Evolutionary conservation across 169 alveolate species (phyloP), one percentile per base, ranked within the genome.

Genomic region (Cryptosporidium viatorum): DNA sequence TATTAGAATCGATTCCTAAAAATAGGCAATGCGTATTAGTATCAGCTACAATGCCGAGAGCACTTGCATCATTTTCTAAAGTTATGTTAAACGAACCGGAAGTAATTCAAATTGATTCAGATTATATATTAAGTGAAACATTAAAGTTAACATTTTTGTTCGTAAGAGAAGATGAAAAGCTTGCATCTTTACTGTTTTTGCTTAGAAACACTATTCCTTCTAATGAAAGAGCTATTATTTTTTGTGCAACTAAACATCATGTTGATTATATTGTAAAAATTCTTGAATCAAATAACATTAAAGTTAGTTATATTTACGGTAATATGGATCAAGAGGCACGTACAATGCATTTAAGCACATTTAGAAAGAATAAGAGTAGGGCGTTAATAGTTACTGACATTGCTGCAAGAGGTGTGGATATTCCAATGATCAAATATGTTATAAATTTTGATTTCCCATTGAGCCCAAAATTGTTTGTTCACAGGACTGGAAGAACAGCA

Each of bases 1-100:
- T 96, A 45, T 86, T 97, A 50, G 93, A 95, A 50, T 85, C 74
- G 70, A 92, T 96, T 55, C 97, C 98, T 37, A 93, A 86, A 26
- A 92, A 89, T 41, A 95, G 94, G 75, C 97, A 98, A 84, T 92
- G 96, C 12, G 74, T 98, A 65, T 86, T 98, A 86, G 96, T 97
- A 50, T 95, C 98, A 67, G 99, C 99, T 2, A 98, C 99, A 14
- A 96, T 97, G 48, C 99, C 99, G 26, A 95, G 97, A 21, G 94
- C 95, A 84, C 93, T 98, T 3, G 95, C 97, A 41, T 95, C 96
- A 35, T 97, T 97, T 92, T 95, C 97, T 35, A 93, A 93, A 70
- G 95, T 96, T 84, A 98, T 98, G 31, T 92, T 97, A 39, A 96
- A 94, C 70, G 97, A 97, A 80, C 98, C 98, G 35, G 96, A 92